Percentiles rank a stretch among this genome's conserved stretches.
phyloP scores from a whole-genome alignment of 2,329 filamentous ascomycete species.

The Talaromyces rugulosus region DNA sequence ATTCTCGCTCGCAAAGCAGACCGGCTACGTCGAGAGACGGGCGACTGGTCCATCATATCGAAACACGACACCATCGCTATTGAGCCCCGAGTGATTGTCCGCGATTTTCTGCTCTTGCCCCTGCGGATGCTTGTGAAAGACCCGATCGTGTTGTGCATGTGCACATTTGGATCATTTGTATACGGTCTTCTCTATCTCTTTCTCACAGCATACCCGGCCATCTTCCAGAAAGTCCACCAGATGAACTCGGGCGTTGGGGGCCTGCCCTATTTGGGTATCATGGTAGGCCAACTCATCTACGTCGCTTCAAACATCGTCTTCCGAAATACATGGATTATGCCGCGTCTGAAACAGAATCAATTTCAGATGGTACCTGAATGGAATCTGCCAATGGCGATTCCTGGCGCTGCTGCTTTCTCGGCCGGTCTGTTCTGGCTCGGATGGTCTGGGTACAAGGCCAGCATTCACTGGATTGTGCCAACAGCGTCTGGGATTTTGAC shows the following conservation, averaged over 20 bases:
- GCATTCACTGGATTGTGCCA: slow-evolving; percentile 52
- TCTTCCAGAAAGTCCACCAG: slow-evolving; percentile 47
- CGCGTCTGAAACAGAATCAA: slow-evolving; percentile 33
- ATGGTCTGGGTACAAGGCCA: slow-evolving; percentile 50
- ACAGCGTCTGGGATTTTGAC: slow-evolving; percentile 60
- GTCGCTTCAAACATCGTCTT: slow-evolving; percentile 42
- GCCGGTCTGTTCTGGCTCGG: slow-evolving; percentile 57
- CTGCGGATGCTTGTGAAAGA: slow-evolving; percentile 53
- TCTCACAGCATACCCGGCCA: slow-evolving; percentile 50
- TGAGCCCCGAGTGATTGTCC: slow-evolving; percentile 30
- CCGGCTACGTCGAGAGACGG: slow-evolving; percentile 39
- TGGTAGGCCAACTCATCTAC: slow-evolving; percentile 40
- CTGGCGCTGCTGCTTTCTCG: slow-evolving; percentile 51
- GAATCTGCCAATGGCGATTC: slow-evolving; percentile 53
- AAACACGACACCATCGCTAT: slow-evolving; percentile 31
- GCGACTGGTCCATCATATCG: slow-evolving; percentile 32
- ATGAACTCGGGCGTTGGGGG: slow-evolving; percentile 46
- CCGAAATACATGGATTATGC: slow-evolving; percentile 29
- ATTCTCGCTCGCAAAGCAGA: slow-evolving; percentile 39
- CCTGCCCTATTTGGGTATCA: slow-evolving; percentile 46
- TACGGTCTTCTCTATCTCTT: slow-evolving; percentile 47
- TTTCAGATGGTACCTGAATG: slow-evolving; percentile 45
- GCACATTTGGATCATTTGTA: slow-evolving; percentile 43
- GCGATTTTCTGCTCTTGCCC: slow-evolving; percentile 44
- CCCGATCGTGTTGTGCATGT: slow-evolving; percentile 51